Evolutionary conservation across 495 filamentous ascomycete genomes (phyloP).

Genomic region (Evernia prunastri): DNA sequence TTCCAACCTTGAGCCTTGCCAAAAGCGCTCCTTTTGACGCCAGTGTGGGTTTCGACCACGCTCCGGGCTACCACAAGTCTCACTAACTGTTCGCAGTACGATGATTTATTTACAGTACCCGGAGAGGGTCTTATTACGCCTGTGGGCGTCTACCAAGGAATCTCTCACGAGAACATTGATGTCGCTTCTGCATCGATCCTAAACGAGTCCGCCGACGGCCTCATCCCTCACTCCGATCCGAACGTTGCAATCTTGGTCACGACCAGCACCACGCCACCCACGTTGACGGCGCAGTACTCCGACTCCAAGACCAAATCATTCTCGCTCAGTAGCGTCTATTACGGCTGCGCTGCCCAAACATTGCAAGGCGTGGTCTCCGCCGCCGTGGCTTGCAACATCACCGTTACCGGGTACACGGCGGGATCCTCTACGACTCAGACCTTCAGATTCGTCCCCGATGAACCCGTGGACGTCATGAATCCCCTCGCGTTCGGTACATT

Average conservation of each 20-base stretch:
- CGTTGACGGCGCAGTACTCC: not conserved
- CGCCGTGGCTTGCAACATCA: slow-evolving; percentile 7
- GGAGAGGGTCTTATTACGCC: not conserved
- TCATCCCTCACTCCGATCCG: not conserved
- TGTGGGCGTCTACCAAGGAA: slow-evolving; percentile 2
- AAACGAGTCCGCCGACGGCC: not conserved
- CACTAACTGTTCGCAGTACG: not conserved
- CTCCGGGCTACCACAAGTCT: not conserved
- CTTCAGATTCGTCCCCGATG: not conserved
- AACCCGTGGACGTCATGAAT: not conserved
- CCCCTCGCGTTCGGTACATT: not conserved
- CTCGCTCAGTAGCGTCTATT: slow-evolving; percentile 10
- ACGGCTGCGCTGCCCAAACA: not conserved
- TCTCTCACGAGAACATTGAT: not conserved
- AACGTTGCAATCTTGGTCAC: not conserved
- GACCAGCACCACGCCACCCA: not conserved
- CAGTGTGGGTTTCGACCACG: not conserved
- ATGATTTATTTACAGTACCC: not conserved
- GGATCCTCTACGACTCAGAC: not conserved
- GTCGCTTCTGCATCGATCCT: slow-evolving; percentile 1
- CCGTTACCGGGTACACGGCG: slow-evolving; percentile 3
- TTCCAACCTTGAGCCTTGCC: not conserved
- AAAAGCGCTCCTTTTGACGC: not conserved
- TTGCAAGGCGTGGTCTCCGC: not conserved
- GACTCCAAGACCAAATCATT: not conserved